These are phyloP conservation scores for Borealophlyctis nickersoniae DNA, from an alignment of 192 early-diverging fungal species.

Conservation along the genomic window DNA sequence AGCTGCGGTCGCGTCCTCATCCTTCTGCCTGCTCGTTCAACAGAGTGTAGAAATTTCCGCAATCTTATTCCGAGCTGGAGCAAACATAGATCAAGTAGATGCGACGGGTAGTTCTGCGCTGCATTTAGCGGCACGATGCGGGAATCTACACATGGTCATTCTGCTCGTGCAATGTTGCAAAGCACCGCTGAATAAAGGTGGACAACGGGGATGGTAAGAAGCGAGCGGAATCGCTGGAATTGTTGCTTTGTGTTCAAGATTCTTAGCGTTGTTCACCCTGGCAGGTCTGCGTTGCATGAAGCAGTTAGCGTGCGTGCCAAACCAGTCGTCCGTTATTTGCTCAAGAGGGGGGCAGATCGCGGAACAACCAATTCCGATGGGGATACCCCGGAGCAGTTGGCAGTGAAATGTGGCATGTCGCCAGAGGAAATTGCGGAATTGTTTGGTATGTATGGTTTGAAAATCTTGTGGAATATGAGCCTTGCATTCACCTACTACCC, in stretches of 20 bases:
- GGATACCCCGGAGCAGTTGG: slow-evolving; percentile 22
- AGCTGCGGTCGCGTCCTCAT: slow-evolving; percentile 19
- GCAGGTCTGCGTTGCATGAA: slow-evolving; percentile 46
- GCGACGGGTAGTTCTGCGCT: slow-evolving; percentile 25
- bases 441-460: slow-evolving; percentile 19
- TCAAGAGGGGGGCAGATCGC: slow-evolving; percentile 22
- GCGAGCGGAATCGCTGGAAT: too few species aligned
- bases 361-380: slow-evolving; percentile 2
- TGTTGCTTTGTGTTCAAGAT: too few species aligned
- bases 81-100: slow-evolving; percentile 25
- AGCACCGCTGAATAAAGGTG: slow-evolving; percentile 33
- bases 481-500: too few species aligned
- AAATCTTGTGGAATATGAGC: too few species aligned
- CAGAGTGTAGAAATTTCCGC: slow-evolving; percentile 25
- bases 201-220: slow-evolving; percentile 38
- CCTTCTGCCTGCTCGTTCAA: slow-evolving; percentile 35
- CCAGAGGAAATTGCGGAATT: slow-evolving; percentile 24
- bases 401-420: slow-evolving; percentile 13
- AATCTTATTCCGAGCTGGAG: slow-evolving; percentile 29
- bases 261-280: too few species aligned
- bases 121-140: slow-evolving; percentile 36
- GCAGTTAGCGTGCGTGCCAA: slow-evolving; percentile 17
- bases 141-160: slow-evolving; percentile 36
- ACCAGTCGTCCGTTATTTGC: slow-evolving; percentile 30
- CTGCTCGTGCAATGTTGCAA: slow-evolving; percentile 25